Base-by-base conservation (phyloP, 371 early-diverging fungal species). In the Mucor indicus region DNA sequence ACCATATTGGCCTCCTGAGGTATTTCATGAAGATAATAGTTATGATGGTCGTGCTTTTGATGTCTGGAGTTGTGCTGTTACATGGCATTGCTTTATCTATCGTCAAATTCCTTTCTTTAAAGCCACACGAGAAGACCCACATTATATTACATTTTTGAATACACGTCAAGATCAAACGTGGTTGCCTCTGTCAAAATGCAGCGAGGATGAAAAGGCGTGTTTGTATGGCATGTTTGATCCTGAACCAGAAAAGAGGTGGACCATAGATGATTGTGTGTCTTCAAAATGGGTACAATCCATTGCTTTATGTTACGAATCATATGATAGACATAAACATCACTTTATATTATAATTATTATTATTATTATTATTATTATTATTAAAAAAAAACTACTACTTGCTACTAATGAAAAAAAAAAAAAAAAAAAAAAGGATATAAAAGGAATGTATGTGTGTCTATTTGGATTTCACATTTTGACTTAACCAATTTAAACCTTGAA, bases 1-100 rank as follows among this genome's bases (percentile, higher is more conserved):
- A 41, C 93, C 93, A 4, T 95, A 93, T 64, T 93, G 92, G 67
- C 83, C 95, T 2, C 95, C 95, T 2, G 92, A 93, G 68, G 16
- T 69, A 3, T 69, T 58, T 36, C 16, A 32, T 10, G 15, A 64
- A 7, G 62, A 62, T 23, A 74, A 80, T 42, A 82, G 78, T 24
- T 92, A 89, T 46, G 86, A 90, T 59, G 90, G 84, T 4, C 77
- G 83, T 35, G 69, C 80, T 16, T 76, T 86, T 19, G 92, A 92
- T 52, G 67, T 92, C 31, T 92, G 92, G 92, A 82, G 87, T n/a
- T 80, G 80, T 20, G 92, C 89, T 35, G 85, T 92, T 24, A 86
- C 90, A 13, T 89, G 85, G 72, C 87, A 87, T 67, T 83, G 86
- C 27, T 80, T 91, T 80, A 60, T 83, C 17, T 90, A 85, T 66